These are phyloP conservation scores for Spergularia marina DNA, from an alignment of 148 eudicot species.

Conservation along the genomic window DNA sequence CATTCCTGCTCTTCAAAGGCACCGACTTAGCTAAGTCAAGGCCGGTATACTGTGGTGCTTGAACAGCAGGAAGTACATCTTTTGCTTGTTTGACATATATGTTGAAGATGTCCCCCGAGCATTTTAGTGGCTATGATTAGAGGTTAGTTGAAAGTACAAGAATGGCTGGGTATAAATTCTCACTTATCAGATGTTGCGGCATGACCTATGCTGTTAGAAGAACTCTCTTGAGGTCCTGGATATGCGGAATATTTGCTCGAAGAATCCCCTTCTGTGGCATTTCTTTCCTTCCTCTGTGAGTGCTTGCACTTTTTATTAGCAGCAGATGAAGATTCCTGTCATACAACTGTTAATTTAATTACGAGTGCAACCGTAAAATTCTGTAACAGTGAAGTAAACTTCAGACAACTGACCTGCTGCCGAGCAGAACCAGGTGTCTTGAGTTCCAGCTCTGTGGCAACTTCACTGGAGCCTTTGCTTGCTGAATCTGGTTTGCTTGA, in stretches of 20 bases:
- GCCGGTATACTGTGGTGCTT: not conserved
- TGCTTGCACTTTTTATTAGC: slow-evolving; percentile 42
- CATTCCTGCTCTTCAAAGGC: not conserved
- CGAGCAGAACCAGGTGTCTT: slow-evolving; percentile 63
- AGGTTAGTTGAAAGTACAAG: not conserved
- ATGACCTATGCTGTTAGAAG: slow-evolving; percentile 35
- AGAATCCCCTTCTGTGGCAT: slow-evolving; percentile 33
- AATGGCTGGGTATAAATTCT: not conserved
- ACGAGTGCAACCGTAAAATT: not conserved
- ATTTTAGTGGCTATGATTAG: slow-evolving; percentile 4
- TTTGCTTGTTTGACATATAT: not conserved
- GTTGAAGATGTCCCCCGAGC: not conserved
- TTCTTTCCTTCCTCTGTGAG: slow-evolving; percentile 33
- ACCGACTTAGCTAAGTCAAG: slow-evolving; percentile 9
- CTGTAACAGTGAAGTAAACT: not conserved
- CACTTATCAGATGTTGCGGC: slow-evolving; percentile 20
- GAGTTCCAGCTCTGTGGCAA: slow-evolving; percentile 61
- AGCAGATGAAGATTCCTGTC: slow-evolving; percentile 38
- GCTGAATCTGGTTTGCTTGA: slow-evolving; percentile 42
- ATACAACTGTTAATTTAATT: not conserved
- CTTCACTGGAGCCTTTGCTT: slow-evolving; percentile 44
- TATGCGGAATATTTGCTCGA: slow-evolving; percentile 40
- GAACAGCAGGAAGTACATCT: not conserved
- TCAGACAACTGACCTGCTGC: slow-evolving; percentile 40
- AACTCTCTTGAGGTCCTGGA: slow-evolving; percentile 41